Percentiles rank a stretch among this genome's conserved stretches.
These are phyloP conservation scores for Heterobasidion occidentale DNA, from an alignment of 1,284 basidiomycete species.

Conservation along the genomic window DNA sequence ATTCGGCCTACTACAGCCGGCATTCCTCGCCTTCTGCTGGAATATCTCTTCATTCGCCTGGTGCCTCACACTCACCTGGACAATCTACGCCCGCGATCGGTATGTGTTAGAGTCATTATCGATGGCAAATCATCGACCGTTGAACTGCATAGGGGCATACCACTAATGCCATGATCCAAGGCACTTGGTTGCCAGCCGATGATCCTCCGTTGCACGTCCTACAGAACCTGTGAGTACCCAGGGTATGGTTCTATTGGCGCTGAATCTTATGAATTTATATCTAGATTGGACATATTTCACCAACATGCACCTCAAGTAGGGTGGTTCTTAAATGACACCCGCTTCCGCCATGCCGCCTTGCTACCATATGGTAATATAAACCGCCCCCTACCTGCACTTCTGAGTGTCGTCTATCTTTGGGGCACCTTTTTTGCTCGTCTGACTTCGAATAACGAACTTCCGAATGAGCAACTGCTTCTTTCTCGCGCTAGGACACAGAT, in stretches of 20 bases:
- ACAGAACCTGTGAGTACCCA: constrained; percentile 11
- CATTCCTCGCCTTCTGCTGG: neutral
- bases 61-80: neutral
- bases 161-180: neutral
- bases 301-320: constrained; percentile 19
- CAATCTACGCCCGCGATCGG: neutral
- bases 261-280: neutral
- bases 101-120: neutral
- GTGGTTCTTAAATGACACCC: constrained; percentile 23
- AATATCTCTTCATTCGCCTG: neutral
- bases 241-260: too few species aligned
- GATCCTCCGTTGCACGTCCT: constrained; percentile 12
- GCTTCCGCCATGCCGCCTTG: constrained; percentile 19
- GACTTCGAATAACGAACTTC: constrained; percentile 12
- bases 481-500: constrained; percentile 35
- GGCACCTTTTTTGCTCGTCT: constrained; percentile 31
- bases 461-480: constrained; percentile 27
- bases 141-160: neutral
- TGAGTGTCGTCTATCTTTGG: constrained; percentile 42
- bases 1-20: constrained; percentile 8
- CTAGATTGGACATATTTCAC: constrained; percentile 15
- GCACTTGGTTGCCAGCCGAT: constrained; percentile 10
- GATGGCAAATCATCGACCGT: too few species aligned
- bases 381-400: constrained; percentile 39
- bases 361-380: constrained; percentile 26